These are phyloP conservation scores for Zymoseptoria passerinii DNA, from an alignment of 2,329 filamentous ascomycete genomes.

Conservation along the genomic window DNA sequence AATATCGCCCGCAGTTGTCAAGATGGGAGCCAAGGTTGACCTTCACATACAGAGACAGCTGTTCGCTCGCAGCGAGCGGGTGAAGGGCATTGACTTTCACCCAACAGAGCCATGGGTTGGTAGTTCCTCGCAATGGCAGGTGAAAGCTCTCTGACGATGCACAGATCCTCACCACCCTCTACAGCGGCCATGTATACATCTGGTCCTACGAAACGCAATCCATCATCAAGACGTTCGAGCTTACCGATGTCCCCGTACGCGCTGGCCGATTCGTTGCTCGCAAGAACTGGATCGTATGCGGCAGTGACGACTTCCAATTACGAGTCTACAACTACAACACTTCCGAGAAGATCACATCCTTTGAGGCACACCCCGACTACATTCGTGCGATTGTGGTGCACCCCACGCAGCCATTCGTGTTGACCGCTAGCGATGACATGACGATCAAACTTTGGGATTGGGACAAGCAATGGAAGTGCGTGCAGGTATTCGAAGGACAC, in stretches of 20 bases:
- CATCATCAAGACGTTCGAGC: constrained; percentile 97
- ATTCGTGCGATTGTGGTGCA: constrained; percentile 95
- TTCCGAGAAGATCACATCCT: constrained; percentile 93
- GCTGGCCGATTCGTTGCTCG: constrained; percentile 92
- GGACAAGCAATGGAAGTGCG: constrained; percentile 97
- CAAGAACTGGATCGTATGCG: constrained; percentile 78
- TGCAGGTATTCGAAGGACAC: constrained; percentile 93
- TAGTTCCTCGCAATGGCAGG: constrained; percentile 4
- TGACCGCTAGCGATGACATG: constrained; percentile 97
- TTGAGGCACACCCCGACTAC: constrained; percentile 96
- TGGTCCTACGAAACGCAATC: constrained; percentile 97
- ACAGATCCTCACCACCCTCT: constrained; percentile 77
- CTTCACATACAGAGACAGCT: constrained; percentile 58
- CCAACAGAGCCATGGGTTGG: constrained; percentile 89
- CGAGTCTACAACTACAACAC: constrained; percentile 99
- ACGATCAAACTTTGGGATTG: constrained; percentile 98
- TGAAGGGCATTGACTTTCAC: constrained; percentile 96
- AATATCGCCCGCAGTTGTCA: background rate
- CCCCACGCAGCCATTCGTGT: constrained; percentile 86
- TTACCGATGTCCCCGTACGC: constrained; percentile 95
- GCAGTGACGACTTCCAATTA: constrained; percentile 81
- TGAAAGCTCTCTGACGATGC: background rate
- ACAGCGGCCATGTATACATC: constrained; percentile 97
- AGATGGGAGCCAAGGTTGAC: constrained; percentile 33
- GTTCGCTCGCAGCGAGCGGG: constrained; percentile 85